Percentiles rank a stretch among this genome's conserved stretches.
phyloP scores from a whole-genome alignment of 129 eudicot genomes.

The Calendula officinalis region DNA sequence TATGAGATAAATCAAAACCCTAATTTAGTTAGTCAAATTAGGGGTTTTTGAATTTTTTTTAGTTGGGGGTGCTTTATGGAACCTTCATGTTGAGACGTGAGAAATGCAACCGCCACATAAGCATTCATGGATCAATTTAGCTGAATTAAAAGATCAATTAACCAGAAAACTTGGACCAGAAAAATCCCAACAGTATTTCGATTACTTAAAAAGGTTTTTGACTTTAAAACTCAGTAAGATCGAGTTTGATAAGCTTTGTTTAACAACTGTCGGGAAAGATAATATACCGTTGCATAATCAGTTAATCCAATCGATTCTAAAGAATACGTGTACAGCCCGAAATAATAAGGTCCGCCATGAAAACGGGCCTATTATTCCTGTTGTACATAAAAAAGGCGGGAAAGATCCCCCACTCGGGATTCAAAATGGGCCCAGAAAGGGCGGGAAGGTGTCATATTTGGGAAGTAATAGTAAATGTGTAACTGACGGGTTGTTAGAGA shows the following conservation, averaged over 20 bases:
- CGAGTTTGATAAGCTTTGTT: slow-evolving; percentile 69
- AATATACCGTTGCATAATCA: slow-evolving; percentile 79
- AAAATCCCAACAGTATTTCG: slow-evolving; percentile 62
- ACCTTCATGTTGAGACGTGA: slow-evolving; percentile 43
- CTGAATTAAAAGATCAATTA: slow-evolving; percentile 65
- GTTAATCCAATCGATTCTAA: slow-evolving; percentile 61
- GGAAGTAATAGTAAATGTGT: slow-evolving; percentile 34
- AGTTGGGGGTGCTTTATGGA: slow-evolving; percentile 36
- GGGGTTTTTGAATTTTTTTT: slow-evolving; percentile 14
- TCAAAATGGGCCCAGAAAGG: slow-evolving; percentile 56
- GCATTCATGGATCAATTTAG: slow-evolving; percentile 63
- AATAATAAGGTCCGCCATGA: slow-evolving; percentile 40
- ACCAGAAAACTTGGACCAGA: slow-evolving; percentile 68
- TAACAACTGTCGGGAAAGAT: slow-evolving; percentile 63
- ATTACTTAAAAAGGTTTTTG: slow-evolving; percentile 53
- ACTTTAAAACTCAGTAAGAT: slow-evolving; percentile 60
- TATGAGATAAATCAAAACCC: slow-evolving; percentile 49
- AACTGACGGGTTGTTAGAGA: slow-evolving; percentile 55
- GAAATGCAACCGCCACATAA: slow-evolving; percentile 77
- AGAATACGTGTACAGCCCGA: slow-evolving; percentile 47
- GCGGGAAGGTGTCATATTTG: slow-evolving; percentile 47
- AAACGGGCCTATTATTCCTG: slow-evolving; percentile 47
- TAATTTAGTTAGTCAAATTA: slow-evolving; percentile 33
- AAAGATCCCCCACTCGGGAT: slow-evolving; percentile 76
- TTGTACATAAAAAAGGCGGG: slow-evolving; percentile 40